These are phyloP conservation scores for Cyberlindnera nakhonratchasimensis DNA, from an alignment of 805 yeast species.

Conservation along the genomic window DNA sequence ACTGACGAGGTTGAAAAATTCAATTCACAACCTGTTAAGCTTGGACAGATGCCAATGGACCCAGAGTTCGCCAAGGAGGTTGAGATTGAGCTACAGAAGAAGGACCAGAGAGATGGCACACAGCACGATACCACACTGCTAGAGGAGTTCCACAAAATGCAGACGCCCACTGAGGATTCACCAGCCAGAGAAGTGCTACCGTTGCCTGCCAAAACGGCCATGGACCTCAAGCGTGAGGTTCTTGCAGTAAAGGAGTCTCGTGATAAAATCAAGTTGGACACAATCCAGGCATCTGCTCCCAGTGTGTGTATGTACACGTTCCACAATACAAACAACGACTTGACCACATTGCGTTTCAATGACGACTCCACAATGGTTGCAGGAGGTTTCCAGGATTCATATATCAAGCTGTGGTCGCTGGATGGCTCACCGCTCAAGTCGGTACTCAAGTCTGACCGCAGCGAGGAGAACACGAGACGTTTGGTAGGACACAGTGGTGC, in stretches of 20 bases:
- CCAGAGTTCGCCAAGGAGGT: conserved; percentile 82
- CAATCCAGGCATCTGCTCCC: conserved; percentile 78
- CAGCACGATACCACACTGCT: conserved; percentile 40
- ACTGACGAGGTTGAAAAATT: conserved; percentile 50
- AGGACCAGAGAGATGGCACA: conserved; percentile 53
- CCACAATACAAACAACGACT: conserved; percentile 87
- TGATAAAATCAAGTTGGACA: conserved; percentile 63
- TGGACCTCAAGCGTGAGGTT: conserved; percentile 77
- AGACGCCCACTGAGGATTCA: conserved; percentile 41
- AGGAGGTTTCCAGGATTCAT: conserved; percentile 92
- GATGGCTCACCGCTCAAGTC: conserved; percentile 83
- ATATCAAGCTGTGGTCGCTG: conserved; percentile 86
- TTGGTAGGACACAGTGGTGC: conserved; percentile 93
- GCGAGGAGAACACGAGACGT: conserved; percentile 39
- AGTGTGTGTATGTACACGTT: conserved; percentile 97
- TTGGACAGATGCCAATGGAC: conserved; percentile 85
- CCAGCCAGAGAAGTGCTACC: conserved; percentile 79
- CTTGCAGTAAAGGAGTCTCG: conserved; percentile 79
- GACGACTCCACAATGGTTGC: conserved; percentile 85
- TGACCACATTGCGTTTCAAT: conserved; percentile 85
- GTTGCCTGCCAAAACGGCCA: conserved; percentile 75
- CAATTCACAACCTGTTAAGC: conserved; percentile 68
- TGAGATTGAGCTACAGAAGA: conserved; percentile 74
- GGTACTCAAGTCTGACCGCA: conserved; percentile 52
- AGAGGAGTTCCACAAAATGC: conserved; percentile 62